Evolutionary conservation across 352 stramenopile species (phyloP).

Genomic region (Peronosclerospora sorghi): DNA sequence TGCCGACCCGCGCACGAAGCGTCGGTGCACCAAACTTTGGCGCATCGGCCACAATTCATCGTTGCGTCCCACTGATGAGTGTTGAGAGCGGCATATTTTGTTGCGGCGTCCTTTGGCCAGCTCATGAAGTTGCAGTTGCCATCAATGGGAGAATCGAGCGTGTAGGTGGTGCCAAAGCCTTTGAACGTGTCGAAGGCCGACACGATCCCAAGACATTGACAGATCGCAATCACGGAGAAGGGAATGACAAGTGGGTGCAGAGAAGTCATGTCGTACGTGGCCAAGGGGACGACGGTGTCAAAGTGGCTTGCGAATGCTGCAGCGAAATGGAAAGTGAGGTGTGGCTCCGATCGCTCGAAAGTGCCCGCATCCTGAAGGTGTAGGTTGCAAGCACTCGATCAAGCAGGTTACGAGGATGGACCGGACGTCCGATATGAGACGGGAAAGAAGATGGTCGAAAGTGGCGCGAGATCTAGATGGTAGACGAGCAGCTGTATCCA

Average conservation of each 20-base stretch:
- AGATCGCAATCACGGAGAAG: not conserved
- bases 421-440: not conserved
- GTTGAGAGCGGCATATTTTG: slow-evolving; percentile 36
- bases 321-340: too few relatives aligned
- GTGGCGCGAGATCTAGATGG: too few relatives aligned
- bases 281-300: too few relatives aligned
- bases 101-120: slow-evolving; percentile 12
- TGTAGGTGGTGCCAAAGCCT: slow-evolving; percentile 21
- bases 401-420: not conserved
- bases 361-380: slow-evolving; percentile 4
- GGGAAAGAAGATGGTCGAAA: not conserved
- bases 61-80: slow-evolving; percentile 25
- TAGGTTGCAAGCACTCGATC: slow-evolving; percentile 4
- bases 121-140: slow-evolving; percentile 45
- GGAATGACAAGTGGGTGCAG: too few relatives aligned
- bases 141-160: slow-evolving; percentile 11
- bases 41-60: slow-evolving; percentile 39
- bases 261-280: too few relatives aligned
- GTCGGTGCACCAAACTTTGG: slow-evolving; percentile 40
- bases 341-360: not conserved
- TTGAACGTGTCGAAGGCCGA: slow-evolving; percentile 2
- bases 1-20: slow-evolving; percentile 23
- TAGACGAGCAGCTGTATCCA: too few relatives aligned
- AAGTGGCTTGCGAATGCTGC: too few relatives aligned
- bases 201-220: not conserved